Evolutionary conservation across 495 filamentous ascomycete species (phyloP).

Genomic region (Opeltia flavorubescens): DNA sequence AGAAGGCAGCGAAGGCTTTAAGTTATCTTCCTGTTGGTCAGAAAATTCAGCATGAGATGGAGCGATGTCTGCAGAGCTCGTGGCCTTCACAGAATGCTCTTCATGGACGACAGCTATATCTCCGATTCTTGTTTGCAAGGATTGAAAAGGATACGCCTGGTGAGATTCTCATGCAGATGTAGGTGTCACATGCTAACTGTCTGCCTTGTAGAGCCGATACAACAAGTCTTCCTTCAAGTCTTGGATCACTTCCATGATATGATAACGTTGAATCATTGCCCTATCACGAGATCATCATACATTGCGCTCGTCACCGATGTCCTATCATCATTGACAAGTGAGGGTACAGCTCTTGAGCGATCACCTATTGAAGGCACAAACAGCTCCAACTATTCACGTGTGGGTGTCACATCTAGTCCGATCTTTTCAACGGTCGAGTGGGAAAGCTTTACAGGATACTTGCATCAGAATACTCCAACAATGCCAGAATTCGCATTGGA

Average conservation of each 20-base stretch:
- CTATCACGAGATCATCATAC: slow-evolving; percentile 1
- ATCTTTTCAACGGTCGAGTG: not conserved
- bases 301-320: slow-evolving; percentile 1
- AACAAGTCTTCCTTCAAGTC: slow-evolving; percentile 8
- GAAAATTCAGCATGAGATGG: slow-evolving; percentile 36
- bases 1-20: slow-evolving; percentile 74
- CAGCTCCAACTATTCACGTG: no score
- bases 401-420: no score
- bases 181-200: not conserved
- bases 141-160: slow-evolving; percentile 22
- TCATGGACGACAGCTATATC: slow-evolving; percentile 46
- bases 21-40: slow-evolving; percentile 44
- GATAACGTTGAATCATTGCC: not conserved
- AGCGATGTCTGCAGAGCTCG: slow-evolving; percentile 28
- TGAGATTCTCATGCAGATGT: slow-evolving; percentile 8
- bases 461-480: slow-evolving; percentile 20
- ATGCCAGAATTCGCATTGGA: slow-evolving; percentile 26
- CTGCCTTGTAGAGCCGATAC: not conserved
- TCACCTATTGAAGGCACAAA: no score
- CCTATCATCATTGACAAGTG: not conserved
- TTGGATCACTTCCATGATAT: not conserved
- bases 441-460: slow-evolving; percentile 5
- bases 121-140: slow-evolving; percentile 30
- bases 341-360: not conserved
- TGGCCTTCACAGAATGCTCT: slow-evolving; percentile 39